A percentile compares a stretch with the other conserved stretches of the same genome.
Evolutionary conservation across 2,329 filamentous ascomycete genomes (phyloP).

Genomic region (Allantophomopsis lycopodina): DNA sequence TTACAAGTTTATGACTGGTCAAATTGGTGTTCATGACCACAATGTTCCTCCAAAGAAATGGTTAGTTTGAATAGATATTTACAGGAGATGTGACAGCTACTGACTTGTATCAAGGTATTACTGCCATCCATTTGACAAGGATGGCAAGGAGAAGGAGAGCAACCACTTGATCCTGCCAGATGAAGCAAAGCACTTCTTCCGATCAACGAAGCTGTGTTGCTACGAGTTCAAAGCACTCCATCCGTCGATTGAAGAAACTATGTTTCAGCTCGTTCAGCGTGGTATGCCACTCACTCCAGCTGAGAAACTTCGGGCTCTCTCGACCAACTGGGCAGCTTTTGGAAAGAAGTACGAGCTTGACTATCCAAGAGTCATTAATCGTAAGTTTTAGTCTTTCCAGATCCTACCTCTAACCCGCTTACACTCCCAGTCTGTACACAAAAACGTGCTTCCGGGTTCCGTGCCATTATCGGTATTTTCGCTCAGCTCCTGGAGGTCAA

Average conservation of each 20-base stretch:
- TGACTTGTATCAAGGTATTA: constrained; percentile 10
- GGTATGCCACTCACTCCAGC: constrained; percentile 27
- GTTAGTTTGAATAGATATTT: constrained; percentile 14
- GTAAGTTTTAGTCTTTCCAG: constrained; percentile 10
- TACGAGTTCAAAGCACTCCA: constrained; percentile 26
- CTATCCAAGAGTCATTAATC: constrained; percentile 22
- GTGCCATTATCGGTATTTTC: constrained; percentile 20
- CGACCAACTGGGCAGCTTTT: constrained; percentile 29
- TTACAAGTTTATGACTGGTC: constrained; percentile 26
- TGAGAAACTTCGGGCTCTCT: constrained; percentile 30
- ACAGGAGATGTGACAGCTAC: neutral
- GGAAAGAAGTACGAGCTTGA: constrained; percentile 26
- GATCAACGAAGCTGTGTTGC: constrained; percentile 24
- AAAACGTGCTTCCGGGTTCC: constrained; percentile 18
- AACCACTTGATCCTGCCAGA: constrained; percentile 20
- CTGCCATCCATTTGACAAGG: constrained; percentile 11
- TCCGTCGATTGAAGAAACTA: constrained; percentile 27
- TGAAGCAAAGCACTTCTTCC: constrained; percentile 21
- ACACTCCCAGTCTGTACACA: constrained; percentile 16
- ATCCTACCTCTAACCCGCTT: neutral
- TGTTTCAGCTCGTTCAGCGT: constrained; percentile 31
- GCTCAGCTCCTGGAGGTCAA: constrained; percentile 19
- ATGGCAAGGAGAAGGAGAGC: constrained; percentile 9
- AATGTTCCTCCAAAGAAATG: constrained; percentile 23
- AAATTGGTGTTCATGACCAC: constrained; percentile 27